phyloP scores from a whole-genome alignment of 2,329 filamentous ascomycete species.

The Celoporthe dispersa region DNA sequence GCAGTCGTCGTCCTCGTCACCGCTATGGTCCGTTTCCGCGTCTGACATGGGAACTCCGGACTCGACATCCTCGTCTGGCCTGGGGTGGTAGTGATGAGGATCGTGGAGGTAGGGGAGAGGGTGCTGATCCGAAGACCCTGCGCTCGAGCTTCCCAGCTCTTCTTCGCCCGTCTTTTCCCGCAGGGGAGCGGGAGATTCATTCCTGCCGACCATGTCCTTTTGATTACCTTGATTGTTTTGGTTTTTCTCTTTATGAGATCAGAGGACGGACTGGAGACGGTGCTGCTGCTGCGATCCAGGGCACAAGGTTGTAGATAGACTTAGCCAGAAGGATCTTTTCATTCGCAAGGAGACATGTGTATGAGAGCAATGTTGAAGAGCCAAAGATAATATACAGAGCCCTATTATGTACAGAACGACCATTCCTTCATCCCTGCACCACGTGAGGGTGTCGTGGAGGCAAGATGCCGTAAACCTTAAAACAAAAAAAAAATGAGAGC shows the following conservation, averaged over 20 bases:
- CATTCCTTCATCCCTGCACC: neutral
- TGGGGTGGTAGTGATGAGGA: conserved; percentile 20
- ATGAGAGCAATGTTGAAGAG: neutral
- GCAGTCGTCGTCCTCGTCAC: conserved; percentile 20
- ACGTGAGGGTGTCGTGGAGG: neutral
- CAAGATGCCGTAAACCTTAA: neutral
- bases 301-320: neutral
- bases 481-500: neutral
- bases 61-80: conserved; percentile 23
- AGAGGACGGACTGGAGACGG: too few species aligned
- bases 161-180: neutral
- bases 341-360: neutral
- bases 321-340: neutral
- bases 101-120: neutral
- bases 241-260: neutral
- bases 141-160: neutral
- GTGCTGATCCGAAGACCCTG: neutral
- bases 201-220: neutral
- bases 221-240: neutral
- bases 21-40: conserved; percentile 19
- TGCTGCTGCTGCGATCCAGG: neutral
- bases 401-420: neutral
- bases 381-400: neutral
- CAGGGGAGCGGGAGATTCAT: neutral
- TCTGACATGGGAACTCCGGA: conserved; percentile 18